Conservation (phyloP, 345 rosid species). For the Gossypium turneri region DNA sequence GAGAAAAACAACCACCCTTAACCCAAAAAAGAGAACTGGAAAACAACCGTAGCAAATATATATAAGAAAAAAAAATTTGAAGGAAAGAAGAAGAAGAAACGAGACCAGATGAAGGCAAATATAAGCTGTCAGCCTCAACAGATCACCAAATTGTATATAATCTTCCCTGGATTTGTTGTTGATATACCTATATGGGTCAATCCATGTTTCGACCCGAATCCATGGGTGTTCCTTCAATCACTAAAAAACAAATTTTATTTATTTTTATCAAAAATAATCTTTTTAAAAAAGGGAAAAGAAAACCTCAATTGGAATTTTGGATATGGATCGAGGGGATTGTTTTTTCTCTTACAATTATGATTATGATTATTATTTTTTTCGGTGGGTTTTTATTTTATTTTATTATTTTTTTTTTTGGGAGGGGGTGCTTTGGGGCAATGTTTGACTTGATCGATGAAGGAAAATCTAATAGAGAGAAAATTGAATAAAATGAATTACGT, state of each 20-base stretch:
- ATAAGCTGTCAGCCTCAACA: not conserved
- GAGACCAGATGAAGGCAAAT: not conserved
- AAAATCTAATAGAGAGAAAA: not conserved
- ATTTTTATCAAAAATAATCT: not conserved
- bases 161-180: not conserved
- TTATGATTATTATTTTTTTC: too few relatives aligned
- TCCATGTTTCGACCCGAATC: not conserved
- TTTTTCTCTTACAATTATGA: not conserved
- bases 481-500: not conserved
- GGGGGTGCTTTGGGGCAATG: not conserved
- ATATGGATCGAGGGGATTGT: not conserved
- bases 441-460: slow-evolving; percentile 10
- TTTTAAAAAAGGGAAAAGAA: not conserved
- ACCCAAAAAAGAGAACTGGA: not conserved
- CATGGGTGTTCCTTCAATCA: not conserved
- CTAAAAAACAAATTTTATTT: not conserved
- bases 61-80: not conserved
- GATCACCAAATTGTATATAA: not conserved
- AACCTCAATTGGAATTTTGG: not conserved
- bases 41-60: not conserved
- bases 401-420: not conserved
- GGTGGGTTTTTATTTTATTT: not conserved
- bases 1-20: not conserved
- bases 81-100: not conserved
- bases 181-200: not conserved